Conservation (phyloP, 169 alveolate species). For the Plasmodium sp. region DNA sequence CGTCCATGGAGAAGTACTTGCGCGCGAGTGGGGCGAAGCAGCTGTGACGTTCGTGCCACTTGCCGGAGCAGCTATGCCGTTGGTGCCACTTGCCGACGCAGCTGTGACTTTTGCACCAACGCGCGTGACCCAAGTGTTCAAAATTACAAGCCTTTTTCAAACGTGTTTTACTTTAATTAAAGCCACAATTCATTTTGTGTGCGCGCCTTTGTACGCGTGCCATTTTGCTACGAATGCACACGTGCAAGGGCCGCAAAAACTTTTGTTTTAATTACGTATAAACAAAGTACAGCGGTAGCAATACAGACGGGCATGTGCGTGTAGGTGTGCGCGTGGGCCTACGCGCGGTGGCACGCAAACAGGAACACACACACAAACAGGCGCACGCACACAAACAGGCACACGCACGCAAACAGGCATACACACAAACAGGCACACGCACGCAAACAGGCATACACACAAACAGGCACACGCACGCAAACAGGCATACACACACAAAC, state of each 20-base stretch:
- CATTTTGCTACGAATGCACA: background rate
- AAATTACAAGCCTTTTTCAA: background rate
- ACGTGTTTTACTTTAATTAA: background rate
- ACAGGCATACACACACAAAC: background rate
- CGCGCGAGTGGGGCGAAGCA: background rate
- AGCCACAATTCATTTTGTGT: background rate
- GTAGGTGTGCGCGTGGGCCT: background rate
- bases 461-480: background rate
- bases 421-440: background rate
- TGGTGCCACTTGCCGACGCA: background rate
- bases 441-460: background rate
- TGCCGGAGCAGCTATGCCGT: background rate
- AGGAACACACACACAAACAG: background rate
- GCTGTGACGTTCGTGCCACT: background rate
- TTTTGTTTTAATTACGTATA: background rate
- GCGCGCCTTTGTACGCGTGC: background rate
- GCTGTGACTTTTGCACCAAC: background rate
- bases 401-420: background rate
- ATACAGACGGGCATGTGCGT: background rate
- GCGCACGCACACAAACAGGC: background rate
- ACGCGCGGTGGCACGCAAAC: background rate
- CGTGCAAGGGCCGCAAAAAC: background rate
- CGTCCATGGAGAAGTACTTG: constrained; percentile 38
- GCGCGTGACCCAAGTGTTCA: background rate
- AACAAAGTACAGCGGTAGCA: background rate